phyloP scores from a whole-genome alignment of 805 yeast species.

The Cyberlindnera galapagoensis region DNA sequence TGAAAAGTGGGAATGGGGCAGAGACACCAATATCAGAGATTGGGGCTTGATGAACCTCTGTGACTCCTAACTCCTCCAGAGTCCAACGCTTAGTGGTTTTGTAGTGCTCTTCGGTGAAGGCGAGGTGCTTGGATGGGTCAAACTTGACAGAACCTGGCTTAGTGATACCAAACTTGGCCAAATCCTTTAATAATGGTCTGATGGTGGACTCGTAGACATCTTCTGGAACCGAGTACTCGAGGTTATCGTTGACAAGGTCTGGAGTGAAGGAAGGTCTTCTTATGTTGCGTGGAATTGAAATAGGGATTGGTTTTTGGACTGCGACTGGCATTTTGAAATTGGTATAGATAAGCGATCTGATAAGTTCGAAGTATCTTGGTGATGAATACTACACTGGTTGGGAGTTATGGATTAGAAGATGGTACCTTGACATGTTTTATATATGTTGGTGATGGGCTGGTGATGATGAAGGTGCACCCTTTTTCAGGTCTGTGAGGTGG shows the following conservation, averaged over 20 bases:
- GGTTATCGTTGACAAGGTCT: constrained; percentile 17
- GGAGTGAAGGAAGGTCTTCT: constrained; percentile 4
- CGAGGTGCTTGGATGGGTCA: constrained; percentile 32
- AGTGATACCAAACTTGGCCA: constrained; percentile 14
- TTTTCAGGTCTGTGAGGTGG: too few relatives aligned
- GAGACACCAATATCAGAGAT: constrained; percentile 50
- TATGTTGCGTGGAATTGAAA: too few relatives aligned
- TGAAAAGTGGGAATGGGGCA: constrained; percentile 55
- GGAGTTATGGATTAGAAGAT: too few relatives aligned
- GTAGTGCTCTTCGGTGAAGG: constrained; percentile 32
- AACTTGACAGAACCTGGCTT: constrained; percentile 24
- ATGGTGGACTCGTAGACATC: constrained; percentile 11
- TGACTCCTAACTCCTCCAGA: constrained; percentile 44
- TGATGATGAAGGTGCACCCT: too few relatives aligned
- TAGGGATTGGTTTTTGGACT: constrained; percentile 4
- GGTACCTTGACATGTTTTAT: too few relatives aligned
- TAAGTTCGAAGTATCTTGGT: too few relatives aligned
- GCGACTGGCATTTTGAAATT: constrained; percentile 9
- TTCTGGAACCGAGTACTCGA: constrained; percentile 12
- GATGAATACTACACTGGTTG: too few relatives aligned
- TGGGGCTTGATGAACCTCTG: constrained; percentile 32
- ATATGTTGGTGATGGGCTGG: too few relatives aligned
- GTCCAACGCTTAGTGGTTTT: constrained; percentile 32
- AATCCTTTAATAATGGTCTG: constrained; percentile 12
- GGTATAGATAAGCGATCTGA: too few relatives aligned